Percentiles rank a stretch among this genome's conserved stretches.
phyloP scores from a whole-genome alignment of 2,329 filamentous ascomycete genomes.

The Volutella citrinella region DNA sequence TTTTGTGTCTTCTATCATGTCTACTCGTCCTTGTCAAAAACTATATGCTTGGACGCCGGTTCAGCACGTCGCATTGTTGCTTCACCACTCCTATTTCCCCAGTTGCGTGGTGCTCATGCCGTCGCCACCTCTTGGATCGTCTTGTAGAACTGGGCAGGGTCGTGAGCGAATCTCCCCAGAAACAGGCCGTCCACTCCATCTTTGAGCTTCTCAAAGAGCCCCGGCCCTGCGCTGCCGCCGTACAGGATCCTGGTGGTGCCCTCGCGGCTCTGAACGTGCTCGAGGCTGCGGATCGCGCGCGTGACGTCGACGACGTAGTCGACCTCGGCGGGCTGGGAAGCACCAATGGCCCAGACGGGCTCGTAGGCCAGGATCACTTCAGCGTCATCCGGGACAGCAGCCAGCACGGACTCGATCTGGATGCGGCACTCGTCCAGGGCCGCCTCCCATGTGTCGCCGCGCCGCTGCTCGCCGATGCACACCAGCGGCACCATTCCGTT shows the following conservation, averaged over 20 bases:
- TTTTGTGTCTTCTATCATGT: too few species aligned
- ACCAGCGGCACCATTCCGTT: constrained; percentile 75
- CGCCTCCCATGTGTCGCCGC: constrained; percentile 43
- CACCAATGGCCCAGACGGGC: constrained; percentile 86
- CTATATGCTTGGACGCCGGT: too few species aligned
- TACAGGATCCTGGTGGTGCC: constrained; percentile 71
- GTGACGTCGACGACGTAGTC: constrained; percentile 73
- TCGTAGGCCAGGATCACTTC: constrained; percentile 81
- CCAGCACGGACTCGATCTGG: constrained; percentile 64
- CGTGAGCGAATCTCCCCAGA: constrained; percentile 77
- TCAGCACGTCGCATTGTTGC: too few species aligned
- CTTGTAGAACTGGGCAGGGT: constrained; percentile 66
- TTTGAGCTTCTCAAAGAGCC: constrained; percentile 66
- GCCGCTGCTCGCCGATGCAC: constrained; percentile 71
- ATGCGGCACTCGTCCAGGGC: constrained; percentile 64
- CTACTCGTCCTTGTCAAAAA: too few species aligned
- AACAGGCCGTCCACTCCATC: constrained; percentile 77
- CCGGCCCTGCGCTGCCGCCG: constrained; percentile 79
- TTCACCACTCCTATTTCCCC: too few species aligned
- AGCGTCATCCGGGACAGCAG: constrained; percentile 55
- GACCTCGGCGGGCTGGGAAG: constrained; percentile 65
- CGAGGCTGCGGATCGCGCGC: constrained; percentile 55
- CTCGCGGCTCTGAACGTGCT: constrained; percentile 47
- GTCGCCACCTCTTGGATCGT: constrained; percentile 69
- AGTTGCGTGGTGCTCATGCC: too few species aligned